A percentile compares a stretch with the other conserved stretches of the same genome.
Conservation (phyloP, 805 yeast species). For the Candida railenensis region DNA sequence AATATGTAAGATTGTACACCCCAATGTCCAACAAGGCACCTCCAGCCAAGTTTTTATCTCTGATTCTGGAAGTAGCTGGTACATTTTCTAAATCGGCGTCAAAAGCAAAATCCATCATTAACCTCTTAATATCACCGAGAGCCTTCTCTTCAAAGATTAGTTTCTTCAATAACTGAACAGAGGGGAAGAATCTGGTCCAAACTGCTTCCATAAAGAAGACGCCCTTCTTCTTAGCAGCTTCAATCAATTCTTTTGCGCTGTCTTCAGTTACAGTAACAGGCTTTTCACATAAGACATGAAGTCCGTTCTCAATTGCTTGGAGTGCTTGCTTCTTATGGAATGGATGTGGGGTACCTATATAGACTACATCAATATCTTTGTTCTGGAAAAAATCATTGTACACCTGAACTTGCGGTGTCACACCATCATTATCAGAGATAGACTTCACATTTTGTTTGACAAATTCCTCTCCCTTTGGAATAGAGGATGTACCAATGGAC, state of each 20-base stretch:
- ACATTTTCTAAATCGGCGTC: conserved; percentile 30
- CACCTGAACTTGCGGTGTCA: conserved; percentile 22
- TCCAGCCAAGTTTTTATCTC: conserved; percentile 49
- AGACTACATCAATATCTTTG: conserved; percentile 46
- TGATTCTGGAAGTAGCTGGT: conserved; percentile 34
- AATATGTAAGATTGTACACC: conserved; percentile 49
- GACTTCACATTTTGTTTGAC: conserved; percentile 17
- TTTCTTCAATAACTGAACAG: conserved; percentile 32
- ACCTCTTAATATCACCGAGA: conserved; percentile 47
- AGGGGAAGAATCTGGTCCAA: conserved; percentile 58
- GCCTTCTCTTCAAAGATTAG: conserved; percentile 38
- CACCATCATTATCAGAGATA: conserved; percentile 21
- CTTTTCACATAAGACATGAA: conserved; percentile 56
- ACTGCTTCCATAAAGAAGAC: conserved; percentile 58
- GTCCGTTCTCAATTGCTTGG: conserved; percentile 41
- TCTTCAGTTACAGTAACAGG: conserved; percentile 49
- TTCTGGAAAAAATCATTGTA: conserved; percentile 47
- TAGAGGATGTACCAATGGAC: conserved; percentile 40
- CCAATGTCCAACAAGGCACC: conserved; percentile 60
- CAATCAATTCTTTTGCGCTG: conserved; percentile 42
- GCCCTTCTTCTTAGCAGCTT: conserved; percentile 42
- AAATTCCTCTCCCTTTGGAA: conserved; percentile 35
- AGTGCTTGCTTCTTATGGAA: conserved; percentile 48
- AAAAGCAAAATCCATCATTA: conserved; percentile 43
- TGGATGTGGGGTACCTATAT: conserved; percentile 56